Percentiles rank a stretch among this genome's conserved stretches.
These are phyloP conservation scores for Amanita exitialis DNA, from an alignment of 768 basidiomycete genomes.

Conservation along the genomic window DNA sequence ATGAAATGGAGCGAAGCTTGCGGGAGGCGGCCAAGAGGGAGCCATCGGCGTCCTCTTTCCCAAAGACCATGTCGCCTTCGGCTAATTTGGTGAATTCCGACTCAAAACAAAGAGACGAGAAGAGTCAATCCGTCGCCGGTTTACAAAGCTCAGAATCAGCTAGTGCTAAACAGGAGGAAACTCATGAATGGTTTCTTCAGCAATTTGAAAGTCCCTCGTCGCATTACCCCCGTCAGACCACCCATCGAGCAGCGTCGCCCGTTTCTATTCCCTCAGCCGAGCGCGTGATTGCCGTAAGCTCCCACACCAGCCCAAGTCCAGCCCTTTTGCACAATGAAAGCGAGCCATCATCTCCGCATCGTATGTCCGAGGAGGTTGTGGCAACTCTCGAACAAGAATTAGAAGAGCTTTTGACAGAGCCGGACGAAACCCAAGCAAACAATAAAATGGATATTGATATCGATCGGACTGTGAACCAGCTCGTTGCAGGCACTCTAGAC, in stretches of 20 bases:
- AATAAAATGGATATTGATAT: slow-evolving; percentile 34
- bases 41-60: neutral
- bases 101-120: neutral
- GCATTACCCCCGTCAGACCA: neutral
- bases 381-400: slow-evolving; percentile 37
- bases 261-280: neutral
- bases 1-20: slow-evolving; percentile 15
- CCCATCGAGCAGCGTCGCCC: neutral
- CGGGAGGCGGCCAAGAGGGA: slow-evolving; percentile 4
- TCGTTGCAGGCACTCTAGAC: slow-evolving; percentile 32
- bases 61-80: neutral
- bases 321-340: neutral
- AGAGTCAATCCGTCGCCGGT: neutral
- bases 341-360: slow-evolving; percentile 9
- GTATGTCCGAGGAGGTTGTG: slow-evolving; percentile 22
- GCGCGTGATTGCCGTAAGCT: neutral
- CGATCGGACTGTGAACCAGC: slow-evolving; percentile 31
- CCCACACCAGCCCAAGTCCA: neutral
- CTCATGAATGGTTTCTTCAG: slow-evolving; percentile 53
- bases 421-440: slow-evolving; percentile 21
- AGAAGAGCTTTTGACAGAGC: slow-evolving; percentile 25
- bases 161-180: slow-evolving; percentile 33
- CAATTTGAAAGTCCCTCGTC: slow-evolving; percentile 19
- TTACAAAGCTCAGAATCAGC: neutral
- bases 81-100: too few species aligned